Base-by-base conservation (phyloP, 176 grass and related monocot species). In the Rhynchospora tenuis region DNA sequence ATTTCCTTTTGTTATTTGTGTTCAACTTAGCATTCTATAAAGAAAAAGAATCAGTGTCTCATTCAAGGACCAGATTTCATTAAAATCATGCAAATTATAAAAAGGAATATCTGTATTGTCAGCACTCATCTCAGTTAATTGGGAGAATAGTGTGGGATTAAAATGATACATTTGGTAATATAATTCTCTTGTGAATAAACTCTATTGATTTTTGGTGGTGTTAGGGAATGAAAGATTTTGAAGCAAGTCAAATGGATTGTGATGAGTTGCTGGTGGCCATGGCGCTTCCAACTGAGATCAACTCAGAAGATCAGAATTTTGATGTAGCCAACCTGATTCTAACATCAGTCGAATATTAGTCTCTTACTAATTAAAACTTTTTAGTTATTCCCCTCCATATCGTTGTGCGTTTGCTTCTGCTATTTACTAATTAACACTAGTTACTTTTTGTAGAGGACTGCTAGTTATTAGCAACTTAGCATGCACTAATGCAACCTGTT, bases 301-400 rank as follows among this genome's bases (percentile, higher is more conserved):
- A 64, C 59, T 47, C 59, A 48, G 44, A 82, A 6, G 22, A 61
- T 38, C 33, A 38, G 19, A 26, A 2, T 6, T 24, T 38, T 27
- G 79, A 82, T 62, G 60, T 65, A 16, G 38, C 59, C 12, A 38
- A 50, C 44, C 19, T 29, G 58, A 31, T 31, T 38, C 77, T 28
- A 23, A 42, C 59, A 59, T 47, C 5, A 28, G 20, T 81, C 59
- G 46, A 29, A 54, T 64, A 81, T 81, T 81, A 81, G n/a, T 64
- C 2, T 47, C 38, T 52, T 26, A 48, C 20, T 73, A 75, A 75
- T 28, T 54, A 74, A 14, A 16, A 48, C 47, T 16, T 54, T 2
- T 75, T 17, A 28, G 20, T 14, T 50, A 50, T 51, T 50, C 9
- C n/a, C 3, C 27, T 20, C 13, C 10, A 27, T 54, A 54, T 52